A percentile compares a stretch with the other conserved stretches of the same genome.
These are phyloP conservation scores for Penicillium sp. DNA, from an alignment of 2,329 filamentous ascomycete genomes.

Conservation along the genomic window DNA sequence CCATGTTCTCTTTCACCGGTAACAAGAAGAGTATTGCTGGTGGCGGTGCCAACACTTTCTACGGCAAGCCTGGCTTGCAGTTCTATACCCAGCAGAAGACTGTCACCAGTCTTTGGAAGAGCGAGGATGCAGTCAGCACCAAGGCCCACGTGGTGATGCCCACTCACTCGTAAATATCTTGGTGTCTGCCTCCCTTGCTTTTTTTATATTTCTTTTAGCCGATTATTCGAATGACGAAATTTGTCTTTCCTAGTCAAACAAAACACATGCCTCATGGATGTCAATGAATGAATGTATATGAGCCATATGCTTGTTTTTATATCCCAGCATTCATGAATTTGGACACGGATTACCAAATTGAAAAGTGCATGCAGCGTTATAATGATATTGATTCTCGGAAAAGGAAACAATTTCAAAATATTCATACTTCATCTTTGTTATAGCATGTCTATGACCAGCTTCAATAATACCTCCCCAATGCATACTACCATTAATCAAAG, in stretches of 20 bases:
- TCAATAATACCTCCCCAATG: background rate
- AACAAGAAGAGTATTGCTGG: slow-evolving; percentile 88
- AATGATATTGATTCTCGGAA: background rate
- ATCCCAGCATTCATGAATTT: background rate
- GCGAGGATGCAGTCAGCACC: slow-evolving; percentile 71
- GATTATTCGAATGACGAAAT: background rate
- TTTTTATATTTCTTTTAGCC: slow-evolving; percentile 1
- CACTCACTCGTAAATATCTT: slow-evolving; percentile 43
- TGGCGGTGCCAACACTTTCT: slow-evolving; percentile 86
- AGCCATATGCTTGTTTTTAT: background rate
- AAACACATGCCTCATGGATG: background rate
- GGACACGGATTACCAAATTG: background rate
- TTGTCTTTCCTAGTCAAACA: background rate
- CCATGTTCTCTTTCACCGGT: slow-evolving; percentile 58
- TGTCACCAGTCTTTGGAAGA: slow-evolving; percentile 83
- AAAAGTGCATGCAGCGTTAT: background rate
- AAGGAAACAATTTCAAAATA: background rate
- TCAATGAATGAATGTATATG: slow-evolving; percentile 7
- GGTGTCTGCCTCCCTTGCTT: background rate
- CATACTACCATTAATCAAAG: background rate
- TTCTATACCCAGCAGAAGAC: slow-evolving; percentile 99
- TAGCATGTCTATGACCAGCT: background rate
- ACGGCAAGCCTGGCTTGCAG: slow-evolving; percentile 80
- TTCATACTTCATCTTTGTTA: background rate
- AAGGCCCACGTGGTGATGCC: slow-evolving; percentile 89